phyloP scores from a whole-genome alignment of 139 green algal species.

The Klebsormidium nitens region DNA sequence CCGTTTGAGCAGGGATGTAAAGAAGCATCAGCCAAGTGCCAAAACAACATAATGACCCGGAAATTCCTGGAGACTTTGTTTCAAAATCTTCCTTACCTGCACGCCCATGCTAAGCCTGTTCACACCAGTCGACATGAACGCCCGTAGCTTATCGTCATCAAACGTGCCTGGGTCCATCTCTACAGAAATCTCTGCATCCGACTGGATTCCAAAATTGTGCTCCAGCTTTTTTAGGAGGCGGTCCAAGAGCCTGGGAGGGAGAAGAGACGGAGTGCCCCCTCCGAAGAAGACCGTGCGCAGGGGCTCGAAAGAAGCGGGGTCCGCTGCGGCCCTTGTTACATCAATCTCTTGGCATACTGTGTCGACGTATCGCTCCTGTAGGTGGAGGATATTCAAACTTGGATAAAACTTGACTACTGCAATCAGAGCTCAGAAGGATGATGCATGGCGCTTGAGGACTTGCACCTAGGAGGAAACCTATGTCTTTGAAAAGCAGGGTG shows the following conservation, averaged over 20 bases:
- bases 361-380: slow-evolving; percentile 52
- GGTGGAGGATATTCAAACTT: neutral
- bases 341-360: slow-evolving; percentile 64
- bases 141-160: slow-evolving; percentile 57
- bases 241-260: slow-evolving; percentile 63
- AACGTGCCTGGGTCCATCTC: slow-evolving; percentile 96
- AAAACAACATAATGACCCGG: too few species aligned
- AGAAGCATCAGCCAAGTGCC: too few species aligned
- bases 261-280: slow-evolving; percentile 83
- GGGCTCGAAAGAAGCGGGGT: slow-evolving; percentile 10
- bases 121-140: slow-evolving; percentile 72
- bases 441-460: too few species aligned
- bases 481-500: too few species aligned
- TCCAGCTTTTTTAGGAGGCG: slow-evolving; percentile 51
- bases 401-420: too few species aligned
- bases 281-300: slow-evolving; percentile 86
- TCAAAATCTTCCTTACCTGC: too few species aligned
- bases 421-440: too few species aligned
- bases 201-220: slow-evolving; percentile 58
- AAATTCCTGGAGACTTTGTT: too few species aligned
- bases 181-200: slow-evolving; percentile 74
- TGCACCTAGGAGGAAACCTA: too few species aligned
- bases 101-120: slow-evolving; percentile 87
- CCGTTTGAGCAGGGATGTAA: too few species aligned
- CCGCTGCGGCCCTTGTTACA: neutral